phyloP scores from a whole-genome alignment of 495 filamentous ascomycete species.

The Trichoderma reesei region DNA sequence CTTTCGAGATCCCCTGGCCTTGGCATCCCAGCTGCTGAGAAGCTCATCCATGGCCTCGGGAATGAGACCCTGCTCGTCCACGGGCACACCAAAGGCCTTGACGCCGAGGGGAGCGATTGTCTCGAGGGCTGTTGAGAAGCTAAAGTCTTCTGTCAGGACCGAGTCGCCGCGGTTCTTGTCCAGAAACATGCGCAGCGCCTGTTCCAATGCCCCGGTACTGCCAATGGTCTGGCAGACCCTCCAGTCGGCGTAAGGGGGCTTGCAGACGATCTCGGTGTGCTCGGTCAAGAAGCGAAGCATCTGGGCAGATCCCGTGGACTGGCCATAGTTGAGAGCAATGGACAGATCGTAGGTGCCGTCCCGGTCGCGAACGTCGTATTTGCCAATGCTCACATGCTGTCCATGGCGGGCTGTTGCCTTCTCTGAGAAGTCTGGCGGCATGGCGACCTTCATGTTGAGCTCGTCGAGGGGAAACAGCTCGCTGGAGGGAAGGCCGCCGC shows the following conservation, averaged over 20 bases:
- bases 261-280: constrained; percentile 74
- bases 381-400: constrained; percentile 53
- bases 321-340: constrained; percentile 82
- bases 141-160: constrained; percentile 77
- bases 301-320: constrained; percentile 77
- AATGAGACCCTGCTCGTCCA: constrained; percentile 72
- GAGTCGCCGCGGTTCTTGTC: constrained; percentile 56
- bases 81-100: constrained; percentile 57
- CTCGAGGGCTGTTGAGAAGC: constrained; percentile 74
- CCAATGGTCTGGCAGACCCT: constrained; percentile 63
- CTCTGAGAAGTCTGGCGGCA: constrained; percentile 55
- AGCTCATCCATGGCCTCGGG: constrained; percentile 56
- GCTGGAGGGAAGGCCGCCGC: constrained; percentile 80
- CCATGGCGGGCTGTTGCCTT: constrained; percentile 47
- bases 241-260: constrained; percentile 81
- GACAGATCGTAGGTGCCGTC: constrained; percentile 51
- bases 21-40: constrained; percentile 56
- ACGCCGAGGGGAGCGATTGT: constrained; percentile 70
- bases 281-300: constrained; percentile 82
- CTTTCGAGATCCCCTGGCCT: constrained; percentile 47
- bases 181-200: constrained; percentile 66
- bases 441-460: constrained; percentile 26
- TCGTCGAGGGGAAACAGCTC: constrained; percentile 69
- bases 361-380: constrained; percentile 61
- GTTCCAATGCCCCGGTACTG: constrained; percentile 68